Evolutionary conservation across 768 basidiomycete genomes (phyloP), one percentile per base, ranked within the genome.

Genomic region (Thelephora aurantiotincta): DNA sequence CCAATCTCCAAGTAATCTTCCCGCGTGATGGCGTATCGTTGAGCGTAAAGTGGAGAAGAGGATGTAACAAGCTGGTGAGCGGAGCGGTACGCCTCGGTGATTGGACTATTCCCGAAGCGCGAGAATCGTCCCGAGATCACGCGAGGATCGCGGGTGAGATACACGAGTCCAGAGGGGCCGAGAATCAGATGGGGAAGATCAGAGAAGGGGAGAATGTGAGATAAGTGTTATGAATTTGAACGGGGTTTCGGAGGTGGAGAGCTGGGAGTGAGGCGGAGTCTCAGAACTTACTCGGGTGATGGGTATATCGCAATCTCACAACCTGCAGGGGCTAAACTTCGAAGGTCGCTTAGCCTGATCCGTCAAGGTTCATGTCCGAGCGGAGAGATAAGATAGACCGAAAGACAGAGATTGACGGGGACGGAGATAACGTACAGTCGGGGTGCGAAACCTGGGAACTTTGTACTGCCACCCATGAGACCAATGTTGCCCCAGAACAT

Each of bases 401-500:
- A 16, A 33, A 19, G 19, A 43, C 37, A 38, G 19, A 20, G 37
- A 48, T 30, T 23, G 35, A 37, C 50, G 23, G 33, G 20, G 44
- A 12, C 36, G 44, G 48, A 51, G 49, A 34, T 33, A 16, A 42
- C 85, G 61, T 62, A 94, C 92, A 97, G 63, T 65, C 93, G 67
- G 45, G 71, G 64, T 18, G 73, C 71, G 55, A 97, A 82, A 5
- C 82, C 85, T 37, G 77, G 69, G 54, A 92, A 78, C 55, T 75
- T 75, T 13, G 78, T 77, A 61, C 75, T 83, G 12, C 93, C 93
- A 44, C 93, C 93, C 57, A 91, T 77, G 52, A 94, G 65, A 11
- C 85, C 86, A 51, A 98, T 91, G 61, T 97, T 89, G 33, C 79
- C 78, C 91, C 91, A 98, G 63, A 91, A 96, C 82, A 98, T 78